Base-by-base conservation (phyloP, 192 early-diverging fungal species). In the Coemansia sp. region DNA sequence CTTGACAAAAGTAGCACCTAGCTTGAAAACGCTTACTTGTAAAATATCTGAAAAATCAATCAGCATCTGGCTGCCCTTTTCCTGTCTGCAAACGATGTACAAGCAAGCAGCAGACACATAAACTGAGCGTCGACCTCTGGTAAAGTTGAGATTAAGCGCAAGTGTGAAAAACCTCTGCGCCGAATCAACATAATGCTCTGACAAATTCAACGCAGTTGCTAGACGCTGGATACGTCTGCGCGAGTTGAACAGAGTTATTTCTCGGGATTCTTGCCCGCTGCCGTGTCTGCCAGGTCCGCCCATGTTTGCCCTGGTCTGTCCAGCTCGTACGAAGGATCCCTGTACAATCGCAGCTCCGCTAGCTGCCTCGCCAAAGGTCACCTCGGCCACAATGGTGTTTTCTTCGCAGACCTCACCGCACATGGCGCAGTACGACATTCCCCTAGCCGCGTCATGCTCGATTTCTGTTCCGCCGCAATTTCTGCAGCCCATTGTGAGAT, bases 31-130 rank as follows among this genome's bases (percentile, higher is more conserved):
- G 85, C 94, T 96, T 9, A 85, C 82, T 64, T 90, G 87, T 51
- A 97, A 72, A 4, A 93, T 78, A 68, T 98, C 97, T 1, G 95
- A 88, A 67, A 99, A 98, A 67, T 99, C 97, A 52, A 99, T 99
- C 51, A 99, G 84, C 94, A 99, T 95, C 68, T 93, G 89, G 9
- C 90, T 86, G 6, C 87, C 91, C 68, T 91, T 92, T 69, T 97
- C 91, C n/a, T 72, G 85, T 35, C 96, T 86, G 68, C 93, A 95
- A 34, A 92, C 91, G 68, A 96, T 92, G 65, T 99, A 99, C 5
- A 97, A 88, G 74, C 96, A 99, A 6, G 91, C 92, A 1, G 94
- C 91, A 0, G 90, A 91, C 22, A 99, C 93, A 63, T 91, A 85
- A 20, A 85, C 77, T 11, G 88, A 86, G 55, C 87, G 85, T 22